These are phyloP conservation scores for Xylaria palmicola DNA, from an alignment of 495 filamentous ascomycete genomes.

Conservation along the genomic window DNA sequence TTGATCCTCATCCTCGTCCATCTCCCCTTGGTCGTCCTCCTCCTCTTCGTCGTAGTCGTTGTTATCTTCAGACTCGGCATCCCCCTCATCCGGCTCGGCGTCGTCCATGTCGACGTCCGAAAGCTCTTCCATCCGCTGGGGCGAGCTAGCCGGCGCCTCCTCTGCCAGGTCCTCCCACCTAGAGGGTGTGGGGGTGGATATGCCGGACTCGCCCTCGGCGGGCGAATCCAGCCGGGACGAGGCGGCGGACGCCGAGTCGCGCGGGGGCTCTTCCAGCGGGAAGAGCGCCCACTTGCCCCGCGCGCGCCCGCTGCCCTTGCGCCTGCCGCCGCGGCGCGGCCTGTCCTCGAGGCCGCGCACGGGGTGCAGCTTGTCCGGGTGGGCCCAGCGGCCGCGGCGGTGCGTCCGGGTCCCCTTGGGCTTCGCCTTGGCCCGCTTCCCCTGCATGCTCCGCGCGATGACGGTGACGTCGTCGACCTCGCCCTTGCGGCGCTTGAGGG, in stretches of 20 bases:
- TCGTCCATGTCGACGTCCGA: slow-evolving; percentile 13
- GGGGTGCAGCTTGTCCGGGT: slow-evolving; percentile 13
- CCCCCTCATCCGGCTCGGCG: slow-evolving; percentile 14
- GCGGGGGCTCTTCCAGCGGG: slow-evolving; percentile 17
- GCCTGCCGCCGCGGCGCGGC: slow-evolving; percentile 18
- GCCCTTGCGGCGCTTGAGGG: slow-evolving; percentile 52
- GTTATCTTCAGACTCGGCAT: slow-evolving; percentile 6
- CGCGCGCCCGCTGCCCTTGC: slow-evolving; percentile 13
- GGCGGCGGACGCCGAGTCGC: slow-evolving; percentile 1
- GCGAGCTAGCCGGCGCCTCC: slow-evolving; percentile 3
- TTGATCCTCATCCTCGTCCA: slow-evolving; percentile 19
- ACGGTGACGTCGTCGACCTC: slow-evolving; percentile 56
- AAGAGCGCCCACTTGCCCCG: slow-evolving; percentile 14
- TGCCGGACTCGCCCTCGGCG: not conserved
- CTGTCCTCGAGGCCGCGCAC: slow-evolving; percentile 1
- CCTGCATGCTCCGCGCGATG: slow-evolving; percentile 36
- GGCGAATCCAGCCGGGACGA: not conserved
- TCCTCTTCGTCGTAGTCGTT: slow-evolving; percentile 18
- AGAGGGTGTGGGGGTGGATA: slow-evolving; percentile 32
- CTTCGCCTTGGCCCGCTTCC: slow-evolving; percentile 34
- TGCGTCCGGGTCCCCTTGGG: slow-evolving; percentile 25
- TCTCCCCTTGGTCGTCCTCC: slow-evolving; percentile 19
- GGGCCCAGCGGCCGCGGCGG: slow-evolving; percentile 25
- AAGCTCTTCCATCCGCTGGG: not conserved
- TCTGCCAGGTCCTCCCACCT: slow-evolving; percentile 31